Conservation (phyloP, 1,284 basidiomycete species). For the Rhizoctonia solani region DNA sequence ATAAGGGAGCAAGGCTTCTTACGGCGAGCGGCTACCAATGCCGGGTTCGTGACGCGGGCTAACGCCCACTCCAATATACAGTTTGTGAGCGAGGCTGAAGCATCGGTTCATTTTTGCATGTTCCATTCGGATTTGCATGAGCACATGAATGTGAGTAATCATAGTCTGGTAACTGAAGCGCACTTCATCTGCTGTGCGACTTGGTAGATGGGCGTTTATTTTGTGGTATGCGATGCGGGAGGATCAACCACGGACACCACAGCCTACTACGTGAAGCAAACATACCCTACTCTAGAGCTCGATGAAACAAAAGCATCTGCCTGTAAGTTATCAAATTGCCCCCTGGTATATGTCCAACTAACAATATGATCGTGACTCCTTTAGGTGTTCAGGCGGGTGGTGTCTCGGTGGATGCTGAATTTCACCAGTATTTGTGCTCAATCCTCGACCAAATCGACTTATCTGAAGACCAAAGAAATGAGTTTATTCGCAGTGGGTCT, state of each 20-base stretch:
- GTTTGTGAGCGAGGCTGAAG: conserved; percentile 39
- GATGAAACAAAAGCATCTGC: conserved; percentile 31
- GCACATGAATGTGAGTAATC: neutral
- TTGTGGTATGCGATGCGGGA: conserved; percentile 38
- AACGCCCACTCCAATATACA: conserved; percentile 19
- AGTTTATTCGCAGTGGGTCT: neutral
- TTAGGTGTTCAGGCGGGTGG: conserved; percentile 27
- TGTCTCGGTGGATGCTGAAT: conserved; percentile 2
- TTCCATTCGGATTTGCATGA: conserved; percentile 27
- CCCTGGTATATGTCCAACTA: neutral
- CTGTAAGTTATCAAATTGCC: no score
- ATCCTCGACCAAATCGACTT: neutral
- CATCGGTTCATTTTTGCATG: conserved; percentile 38
- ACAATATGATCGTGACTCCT: neutral
- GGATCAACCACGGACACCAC: conserved; percentile 39
- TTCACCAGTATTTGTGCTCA: neutral
- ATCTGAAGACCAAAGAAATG: neutral
- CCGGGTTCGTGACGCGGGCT: neutral
- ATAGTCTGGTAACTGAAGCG: neutral
- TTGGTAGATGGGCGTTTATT: conserved; percentile 3
- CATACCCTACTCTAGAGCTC: conserved; percentile 19
- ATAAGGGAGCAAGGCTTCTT: conserved; percentile 32
- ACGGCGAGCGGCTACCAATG: conserved; percentile 22
- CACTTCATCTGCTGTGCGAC: neutral
- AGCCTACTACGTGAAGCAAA: conserved; percentile 16